Evolutionary conservation across 1,139 yeast species (phyloP).

Genomic region (Pneumocystis sp.): DNA sequence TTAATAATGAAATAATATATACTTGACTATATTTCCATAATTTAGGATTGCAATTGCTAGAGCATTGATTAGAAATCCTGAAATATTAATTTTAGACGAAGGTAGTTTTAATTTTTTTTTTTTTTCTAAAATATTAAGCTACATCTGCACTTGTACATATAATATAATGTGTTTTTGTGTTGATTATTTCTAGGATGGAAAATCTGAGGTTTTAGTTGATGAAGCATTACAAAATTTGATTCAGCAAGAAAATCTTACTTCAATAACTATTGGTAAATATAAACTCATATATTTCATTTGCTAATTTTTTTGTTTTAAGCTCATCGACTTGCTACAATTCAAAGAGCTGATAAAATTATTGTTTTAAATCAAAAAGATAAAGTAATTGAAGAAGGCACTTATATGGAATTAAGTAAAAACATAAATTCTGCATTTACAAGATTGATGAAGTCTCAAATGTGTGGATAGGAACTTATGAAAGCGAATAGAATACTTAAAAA

Average conservation of each 20-base stretch:
- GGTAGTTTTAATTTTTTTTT: slow-evolving; percentile 28
- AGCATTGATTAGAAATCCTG: slow-evolving; percentile 59
- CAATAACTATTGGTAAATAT: slow-evolving; percentile 53
- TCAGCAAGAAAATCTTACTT: slow-evolving; percentile 51
- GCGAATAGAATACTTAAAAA: slow-evolving; percentile 1
- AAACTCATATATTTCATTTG: neutral
- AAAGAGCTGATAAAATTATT: slow-evolving; percentile 65
- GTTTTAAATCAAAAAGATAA: slow-evolving; percentile 63
- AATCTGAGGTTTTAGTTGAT: slow-evolving; percentile 71
- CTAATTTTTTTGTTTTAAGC: slow-evolving; percentile 22
- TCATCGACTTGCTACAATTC: slow-evolving; percentile 77
- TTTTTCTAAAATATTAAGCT: slow-evolving; percentile 35
- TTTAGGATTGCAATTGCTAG: slow-evolving; percentile 61
- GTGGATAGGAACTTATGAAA: neutral
- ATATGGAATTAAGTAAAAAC: slow-evolving; percentile 45
- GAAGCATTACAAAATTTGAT: slow-evolving; percentile 46
- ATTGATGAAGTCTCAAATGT: slow-evolving; percentile 28
- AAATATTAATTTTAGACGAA: slow-evolving; percentile 59
- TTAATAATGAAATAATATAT: neutral
- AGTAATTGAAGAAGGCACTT: slow-evolving; percentile 76
- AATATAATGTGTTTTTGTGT: neutral
- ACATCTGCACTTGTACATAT: slow-evolving; percentile 16
- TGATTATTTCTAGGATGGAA: slow-evolving; percentile 36
- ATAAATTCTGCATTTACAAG: slow-evolving; percentile 55
- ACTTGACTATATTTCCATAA: neutral